These are phyloP conservation scores for Septoria linicola DNA, from an alignment of 2,329 filamentous ascomycete genomes.

Conservation along the genomic window DNA sequence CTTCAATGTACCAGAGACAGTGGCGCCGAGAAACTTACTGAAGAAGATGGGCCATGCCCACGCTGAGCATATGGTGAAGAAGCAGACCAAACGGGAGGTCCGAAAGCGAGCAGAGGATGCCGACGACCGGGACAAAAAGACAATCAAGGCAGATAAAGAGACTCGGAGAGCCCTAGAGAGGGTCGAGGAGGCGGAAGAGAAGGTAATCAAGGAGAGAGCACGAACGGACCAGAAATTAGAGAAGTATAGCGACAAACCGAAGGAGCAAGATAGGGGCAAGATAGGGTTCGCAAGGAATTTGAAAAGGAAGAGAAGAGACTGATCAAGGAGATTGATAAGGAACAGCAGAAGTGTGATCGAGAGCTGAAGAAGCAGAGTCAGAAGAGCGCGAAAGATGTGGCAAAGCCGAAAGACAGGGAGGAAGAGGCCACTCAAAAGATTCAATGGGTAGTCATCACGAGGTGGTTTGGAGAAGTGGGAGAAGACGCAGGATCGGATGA, in stretches of 20 bases:
- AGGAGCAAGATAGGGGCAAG: slow-evolving; percentile 5
- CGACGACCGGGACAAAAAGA: slow-evolving; percentile 18
- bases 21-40: slow-evolving; percentile 18
- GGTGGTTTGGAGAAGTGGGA: slow-evolving; percentile 16
- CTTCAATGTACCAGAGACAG: slow-evolving; percentile 25
- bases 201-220: slow-evolving; percentile 18
- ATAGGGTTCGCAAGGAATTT: slow-evolving; percentile 11
- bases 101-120: slow-evolving; percentile 12
- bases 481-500: background rate
- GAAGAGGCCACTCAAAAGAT: slow-evolving; percentile 32
- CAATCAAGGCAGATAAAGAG: slow-evolving; percentile 6
- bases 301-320: slow-evolving; percentile 17
- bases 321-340: slow-evolving; percentile 16
- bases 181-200: slow-evolving; percentile 14
- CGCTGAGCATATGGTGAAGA: slow-evolving; percentile 24
- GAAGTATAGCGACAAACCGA: slow-evolving; percentile 6
- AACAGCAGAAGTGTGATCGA: slow-evolving; percentile 16
- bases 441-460: slow-evolving; percentile 31
- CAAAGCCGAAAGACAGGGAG: slow-evolving; percentile 14
- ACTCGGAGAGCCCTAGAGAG: slow-evolving; percentile 21
- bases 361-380: slow-evolving; percentile 15
- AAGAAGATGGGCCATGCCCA: slow-evolving; percentile 24
- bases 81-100: slow-evolving; percentile 24
- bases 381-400: slow-evolving; percentile 4
- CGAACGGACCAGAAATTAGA: slow-evolving; percentile 5